phyloP scores from a whole-genome alignment of 768 basidiomycete species.

The Boletus insuetus region DNA sequence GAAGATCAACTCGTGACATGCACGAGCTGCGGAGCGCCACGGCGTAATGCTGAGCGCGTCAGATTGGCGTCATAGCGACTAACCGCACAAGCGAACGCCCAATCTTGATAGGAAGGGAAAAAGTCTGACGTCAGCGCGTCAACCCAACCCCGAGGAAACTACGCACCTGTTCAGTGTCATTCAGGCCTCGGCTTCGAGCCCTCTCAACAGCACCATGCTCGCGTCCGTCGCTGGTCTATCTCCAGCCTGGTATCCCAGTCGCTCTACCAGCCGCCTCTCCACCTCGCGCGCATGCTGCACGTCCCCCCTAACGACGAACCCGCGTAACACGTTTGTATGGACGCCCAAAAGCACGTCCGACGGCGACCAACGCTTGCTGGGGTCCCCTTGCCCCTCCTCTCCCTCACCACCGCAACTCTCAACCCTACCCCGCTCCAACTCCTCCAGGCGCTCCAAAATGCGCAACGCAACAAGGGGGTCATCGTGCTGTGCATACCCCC shows the following conservation, averaged over 20 bases:
- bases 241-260: slow-evolving; percentile 25
- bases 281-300: slow-evolving; percentile 33
- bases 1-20: too few relatives aligned
- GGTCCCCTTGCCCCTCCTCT: neutral
- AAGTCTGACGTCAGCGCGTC: too few relatives aligned
- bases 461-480: slow-evolving; percentile 35
- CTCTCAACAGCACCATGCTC: slow-evolving; percentile 16
- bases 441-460: slow-evolving; percentile 44
- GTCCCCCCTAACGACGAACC: slow-evolving; percentile 33
- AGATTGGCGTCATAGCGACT: too few relatives aligned
- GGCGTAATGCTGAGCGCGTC: too few relatives aligned
- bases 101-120: too few relatives aligned
- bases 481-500: slow-evolving; percentile 42
- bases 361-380: neutral
- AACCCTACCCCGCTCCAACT: neutral
- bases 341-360: slow-evolving; percentile 27
- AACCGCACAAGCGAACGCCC: too few relatives aligned
- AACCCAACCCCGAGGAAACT: too few relatives aligned
- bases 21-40: too few relatives aligned
- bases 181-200: slow-evolving; percentile 11
- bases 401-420: neutral
- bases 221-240: slow-evolving; percentile 23
- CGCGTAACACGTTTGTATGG: slow-evolving; percentile 38
- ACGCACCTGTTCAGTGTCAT: neutral
- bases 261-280: slow-evolving; percentile 21